Percentiles rank a stretch among this genome's conserved stretches.
These are phyloP conservation scores for Ophiosphaerella korrae DNA, from an alignment of 2,329 filamentous ascomycete genomes.

Conservation along the genomic window DNA sequence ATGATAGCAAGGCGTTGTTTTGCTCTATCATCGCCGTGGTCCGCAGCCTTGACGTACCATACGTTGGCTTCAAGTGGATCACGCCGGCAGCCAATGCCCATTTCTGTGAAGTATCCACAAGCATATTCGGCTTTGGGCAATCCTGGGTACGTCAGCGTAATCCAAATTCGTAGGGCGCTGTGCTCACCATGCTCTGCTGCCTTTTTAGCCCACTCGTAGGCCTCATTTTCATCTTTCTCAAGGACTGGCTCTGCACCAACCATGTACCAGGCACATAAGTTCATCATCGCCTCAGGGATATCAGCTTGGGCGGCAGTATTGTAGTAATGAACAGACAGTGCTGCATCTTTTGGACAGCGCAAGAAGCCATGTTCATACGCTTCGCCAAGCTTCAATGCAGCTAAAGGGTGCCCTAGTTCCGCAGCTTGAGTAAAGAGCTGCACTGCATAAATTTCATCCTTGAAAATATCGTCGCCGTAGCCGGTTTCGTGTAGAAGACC, in stretches of 20 bases:
- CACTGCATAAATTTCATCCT: conserved; percentile 86
- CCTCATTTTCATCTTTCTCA: conserved; percentile 93
- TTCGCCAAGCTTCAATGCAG: conserved; percentile 88
- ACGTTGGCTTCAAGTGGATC: conserved; percentile 97
- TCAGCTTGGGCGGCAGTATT: conserved; percentile 86
- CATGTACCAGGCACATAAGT: conserved; percentile 97
- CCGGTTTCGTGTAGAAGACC: conserved; percentile 87
- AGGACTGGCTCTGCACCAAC: conserved; percentile 89
- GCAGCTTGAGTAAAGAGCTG: conserved; percentile 94
- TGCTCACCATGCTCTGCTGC: conserved; percentile 81
- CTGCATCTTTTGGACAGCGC: conserved; percentile 86
- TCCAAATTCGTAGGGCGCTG: neutral
- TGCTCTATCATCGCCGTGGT: conserved; percentile 87
- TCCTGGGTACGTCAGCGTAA: conserved; percentile 53
- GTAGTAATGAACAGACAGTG: conserved; percentile 96
- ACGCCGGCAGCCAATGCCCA: conserved; percentile 93
- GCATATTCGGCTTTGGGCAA: conserved; percentile 82
- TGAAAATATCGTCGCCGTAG: conserved; percentile 93
- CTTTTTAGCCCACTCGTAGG: conserved; percentile 91
- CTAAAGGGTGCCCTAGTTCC: conserved; percentile 85
- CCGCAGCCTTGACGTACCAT: conserved; percentile 96
- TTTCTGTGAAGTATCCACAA: conserved; percentile 95
- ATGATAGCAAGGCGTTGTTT: conserved; percentile 87
- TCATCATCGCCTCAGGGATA: conserved; percentile 93
- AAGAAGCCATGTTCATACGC: conserved; percentile 93